Percentiles rank a stretch among this genome's conserved stretches.
Conservation (phyloP, 306 rosid genomes). For the Casuarina cunninghamiana region DNA sequence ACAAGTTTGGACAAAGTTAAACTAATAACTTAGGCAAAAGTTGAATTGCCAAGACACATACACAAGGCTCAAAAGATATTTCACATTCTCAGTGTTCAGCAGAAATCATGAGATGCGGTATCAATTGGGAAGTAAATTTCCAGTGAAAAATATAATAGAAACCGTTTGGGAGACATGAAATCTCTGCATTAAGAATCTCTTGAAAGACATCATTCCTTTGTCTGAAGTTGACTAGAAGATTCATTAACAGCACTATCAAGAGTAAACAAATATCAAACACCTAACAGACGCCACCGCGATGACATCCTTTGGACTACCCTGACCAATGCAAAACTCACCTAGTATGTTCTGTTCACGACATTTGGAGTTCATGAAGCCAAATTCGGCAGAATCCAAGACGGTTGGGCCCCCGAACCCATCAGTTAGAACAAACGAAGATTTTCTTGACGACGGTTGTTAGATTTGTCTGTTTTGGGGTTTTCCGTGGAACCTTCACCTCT, state of each 20-base stretch:
- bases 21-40: constrained; percentile 4
- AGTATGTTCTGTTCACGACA: no score
- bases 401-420: no score
- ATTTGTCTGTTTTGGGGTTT: no score
- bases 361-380: no score
- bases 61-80: constrained; percentile 15
- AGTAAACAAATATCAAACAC: no score
- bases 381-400: no score
- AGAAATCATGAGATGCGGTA: constrained; percentile 12
- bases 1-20: constrained; percentile 15
- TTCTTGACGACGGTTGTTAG: no score
- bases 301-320: no score
- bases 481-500: no score
- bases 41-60: constrained; percentile 15
- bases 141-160: constrained; percentile 33
- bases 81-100: constrained; percentile 13
- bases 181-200: constrained; percentile 75
- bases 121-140: background rate
- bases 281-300: no score
- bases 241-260: constrained; percentile 31
- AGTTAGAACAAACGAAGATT: no score
- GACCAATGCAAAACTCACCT: no score
- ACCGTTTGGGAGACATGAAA: constrained; percentile 83
- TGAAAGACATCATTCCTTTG: constrained; percentile 78
- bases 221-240: constrained; percentile 33